Conservation (phyloP, 1,284 basidiomycete species). For the Malassezia obtusa region DNA sequence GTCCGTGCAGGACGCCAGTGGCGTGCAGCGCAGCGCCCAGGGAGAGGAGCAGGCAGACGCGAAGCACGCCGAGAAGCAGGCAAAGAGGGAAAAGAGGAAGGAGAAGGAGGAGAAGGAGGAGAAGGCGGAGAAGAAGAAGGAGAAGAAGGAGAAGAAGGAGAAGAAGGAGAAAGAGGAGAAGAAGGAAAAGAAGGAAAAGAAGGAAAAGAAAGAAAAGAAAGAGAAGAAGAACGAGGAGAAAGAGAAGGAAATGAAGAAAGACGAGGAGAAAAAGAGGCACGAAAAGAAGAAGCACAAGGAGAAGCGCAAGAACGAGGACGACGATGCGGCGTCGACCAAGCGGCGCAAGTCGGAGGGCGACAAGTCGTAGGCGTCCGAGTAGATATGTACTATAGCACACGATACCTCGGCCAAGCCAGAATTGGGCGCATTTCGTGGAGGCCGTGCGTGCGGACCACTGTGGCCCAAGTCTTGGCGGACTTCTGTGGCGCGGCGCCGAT, state of each 20-base stretch:
- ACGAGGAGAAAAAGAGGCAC: not conserved
- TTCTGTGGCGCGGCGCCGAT: no score
- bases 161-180: constrained; percentile 5
- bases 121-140: not conserved
- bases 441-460: no score
- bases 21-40: no score
- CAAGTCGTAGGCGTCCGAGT: not conserved
- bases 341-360: not conserved
- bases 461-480: no score
- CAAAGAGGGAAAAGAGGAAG: not conserved
- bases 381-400: constrained; percentile 4
- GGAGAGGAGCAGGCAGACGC: no score
- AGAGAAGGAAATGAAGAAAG: not conserved
- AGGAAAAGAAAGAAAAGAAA: not conserved
- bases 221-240: constrained; percentile 5
- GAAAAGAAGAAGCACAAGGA: not conserved
- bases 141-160: constrained; percentile 5
- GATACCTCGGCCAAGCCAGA: not conserved
- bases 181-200: constrained; percentile 9
- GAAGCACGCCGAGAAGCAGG: no score
- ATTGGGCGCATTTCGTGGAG: no score
- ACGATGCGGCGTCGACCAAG: not conserved
- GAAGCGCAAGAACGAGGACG: not conserved
- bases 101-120: not conserved
- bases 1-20: no score